Evolutionary conservation across 2,329 filamentous ascomycete genomes (phyloP).

Genomic region (Paraconiothyrium sp.): DNA sequence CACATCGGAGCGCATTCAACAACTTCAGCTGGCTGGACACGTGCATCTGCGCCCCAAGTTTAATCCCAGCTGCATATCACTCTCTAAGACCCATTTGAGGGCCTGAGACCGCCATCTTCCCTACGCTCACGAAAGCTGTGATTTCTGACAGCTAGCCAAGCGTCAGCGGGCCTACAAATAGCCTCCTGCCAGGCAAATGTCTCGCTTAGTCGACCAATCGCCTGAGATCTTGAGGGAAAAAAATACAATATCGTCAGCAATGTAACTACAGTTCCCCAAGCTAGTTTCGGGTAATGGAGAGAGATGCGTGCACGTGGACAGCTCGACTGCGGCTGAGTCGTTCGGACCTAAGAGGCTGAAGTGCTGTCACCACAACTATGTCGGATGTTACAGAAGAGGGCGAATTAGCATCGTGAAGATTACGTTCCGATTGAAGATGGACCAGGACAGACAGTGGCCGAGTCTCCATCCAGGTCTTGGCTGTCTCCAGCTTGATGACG

Average conservation of each 20-base stretch:
- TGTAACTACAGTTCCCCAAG: not conserved
- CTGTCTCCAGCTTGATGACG: not conserved
- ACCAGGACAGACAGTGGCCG: not conserved
- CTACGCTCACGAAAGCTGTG: not conserved
- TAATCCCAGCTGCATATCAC: slow-evolving; percentile 7
- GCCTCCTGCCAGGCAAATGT: not conserved
- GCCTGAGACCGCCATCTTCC: slow-evolving; percentile 1
- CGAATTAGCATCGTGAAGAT: not conserved
- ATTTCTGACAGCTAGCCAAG: slow-evolving; percentile 9
- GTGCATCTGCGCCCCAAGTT: slow-evolving; percentile 4
- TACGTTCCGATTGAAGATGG: not conserved
- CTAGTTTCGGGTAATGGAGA: not conserved
- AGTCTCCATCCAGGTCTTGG: not conserved
- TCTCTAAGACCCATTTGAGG: not conserved
- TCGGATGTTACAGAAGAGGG: not conserved
- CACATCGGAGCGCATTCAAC: not conserved
- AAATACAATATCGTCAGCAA: not conserved
- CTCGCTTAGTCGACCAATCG: slow-evolving; percentile 3
- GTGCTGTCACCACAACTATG: not conserved
- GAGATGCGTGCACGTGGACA: not conserved
- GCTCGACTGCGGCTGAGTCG: slow-evolving; percentile 12
- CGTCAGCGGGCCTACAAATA: slow-evolving; percentile 14
- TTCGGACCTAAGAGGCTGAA: slow-evolving; percentile 4
- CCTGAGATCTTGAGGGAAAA: not conserved
- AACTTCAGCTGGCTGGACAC: not conserved